Percentiles rank a stretch among this genome's conserved stretches.
Evolutionary conservation across 2,329 filamentous ascomycete genomes (phyloP).

Genomic region (Fragosphaeria purpurea): DNA sequence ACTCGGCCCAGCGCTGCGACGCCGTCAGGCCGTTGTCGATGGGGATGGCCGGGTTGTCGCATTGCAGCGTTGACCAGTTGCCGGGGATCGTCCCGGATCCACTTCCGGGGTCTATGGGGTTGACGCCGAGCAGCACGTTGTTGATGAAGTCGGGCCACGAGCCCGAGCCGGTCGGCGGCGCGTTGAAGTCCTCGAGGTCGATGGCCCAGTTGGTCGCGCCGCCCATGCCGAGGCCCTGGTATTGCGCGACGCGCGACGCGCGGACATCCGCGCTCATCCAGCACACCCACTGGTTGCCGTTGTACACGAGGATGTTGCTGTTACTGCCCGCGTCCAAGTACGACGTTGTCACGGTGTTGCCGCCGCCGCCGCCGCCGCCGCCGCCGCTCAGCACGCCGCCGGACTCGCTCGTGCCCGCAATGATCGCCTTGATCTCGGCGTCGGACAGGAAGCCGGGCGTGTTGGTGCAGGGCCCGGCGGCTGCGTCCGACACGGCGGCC

Average conservation of each 20-base stretch:
- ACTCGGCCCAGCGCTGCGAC: constrained; percentile 16
- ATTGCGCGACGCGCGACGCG: constrained; percentile 8
- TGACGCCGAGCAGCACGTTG: constrained; percentile 4
- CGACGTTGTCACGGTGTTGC: background rate
- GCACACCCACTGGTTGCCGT: constrained; percentile 12
- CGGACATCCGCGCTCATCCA: constrained; percentile 13
- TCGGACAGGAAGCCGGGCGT: constrained; percentile 28
- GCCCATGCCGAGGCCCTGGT: constrained; percentile 8
- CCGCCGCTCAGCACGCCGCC: too few relatives aligned
- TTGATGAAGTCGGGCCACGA: constrained; percentile 9
- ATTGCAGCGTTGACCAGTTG: constrained; percentile 18
- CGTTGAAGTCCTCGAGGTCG: constrained; percentile 12
- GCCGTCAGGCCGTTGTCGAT: constrained; percentile 2
- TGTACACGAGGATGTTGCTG: constrained; percentile 11
- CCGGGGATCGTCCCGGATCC: constrained; percentile 8
- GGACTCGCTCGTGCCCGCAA: background rate
- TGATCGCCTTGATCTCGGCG: constrained; percentile 23
- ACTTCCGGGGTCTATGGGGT: constrained; percentile 10
- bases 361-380: too few relatives aligned
- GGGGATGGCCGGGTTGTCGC: constrained; percentile 9
- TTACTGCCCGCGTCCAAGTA: constrained; percentile 8
- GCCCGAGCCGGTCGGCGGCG: background rate
- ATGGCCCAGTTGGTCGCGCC: constrained; percentile 18
- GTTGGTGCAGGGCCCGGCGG: constrained; percentile 24
- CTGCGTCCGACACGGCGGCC: constrained; percentile 16